Base-by-base conservation (phyloP, 2,329 filamentous ascomycete genomes). In the Penicillium psychrosexuale region DNA sequence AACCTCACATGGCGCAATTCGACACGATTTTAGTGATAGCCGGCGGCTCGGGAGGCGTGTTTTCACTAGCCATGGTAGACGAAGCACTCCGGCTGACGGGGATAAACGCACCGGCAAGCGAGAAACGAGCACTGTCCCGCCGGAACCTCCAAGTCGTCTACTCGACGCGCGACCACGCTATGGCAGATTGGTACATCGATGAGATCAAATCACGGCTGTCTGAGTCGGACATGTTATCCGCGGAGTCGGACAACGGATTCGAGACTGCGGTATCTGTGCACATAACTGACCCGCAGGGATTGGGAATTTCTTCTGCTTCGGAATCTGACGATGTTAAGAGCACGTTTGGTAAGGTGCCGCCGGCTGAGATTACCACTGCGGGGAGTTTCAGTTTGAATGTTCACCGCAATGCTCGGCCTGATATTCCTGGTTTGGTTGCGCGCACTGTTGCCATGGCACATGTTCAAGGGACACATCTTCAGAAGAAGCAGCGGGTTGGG, bases 21-120 rank as follows among this genome's bases (percentile, higher is more conserved):
- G 76, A 82, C 39, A 70, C 69, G 7, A 65, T 73, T 1, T 63
- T 85, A 0, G 69, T 84, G 11, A 68, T 84, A 8, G 80, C 79
- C 0, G 82, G 83, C 15, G 83, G 83, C 0, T 81, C 82, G 0
- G 83, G 83, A 1, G 80, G 79, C 3, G 80, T 80, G 0, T 82
- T 80, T 67, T 75, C 75, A 3, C 64, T 84, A 1, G 76, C 78
- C 0, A 72, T 84, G 24, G 72, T 83, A 8, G 78, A 81, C 61
- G 72, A 77, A 37, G 69, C 67, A 15, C 54, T 74, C 2, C 57
- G 62, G 8, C 30, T 64, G 11, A 59, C 55, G 2, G 47, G 47
- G 1, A 45, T 56, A 5, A 30, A 49, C 3, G 22, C 45, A 7
- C 27, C 46, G 28, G 46, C 54, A n/a, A 33, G 38, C 40, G 33